A percentile compares a stretch with the other conserved stretches of the same genome.
phyloP scores from a whole-genome alignment of 1,284 basidiomycete species.

The Uromyces viciae-fabae region DNA sequence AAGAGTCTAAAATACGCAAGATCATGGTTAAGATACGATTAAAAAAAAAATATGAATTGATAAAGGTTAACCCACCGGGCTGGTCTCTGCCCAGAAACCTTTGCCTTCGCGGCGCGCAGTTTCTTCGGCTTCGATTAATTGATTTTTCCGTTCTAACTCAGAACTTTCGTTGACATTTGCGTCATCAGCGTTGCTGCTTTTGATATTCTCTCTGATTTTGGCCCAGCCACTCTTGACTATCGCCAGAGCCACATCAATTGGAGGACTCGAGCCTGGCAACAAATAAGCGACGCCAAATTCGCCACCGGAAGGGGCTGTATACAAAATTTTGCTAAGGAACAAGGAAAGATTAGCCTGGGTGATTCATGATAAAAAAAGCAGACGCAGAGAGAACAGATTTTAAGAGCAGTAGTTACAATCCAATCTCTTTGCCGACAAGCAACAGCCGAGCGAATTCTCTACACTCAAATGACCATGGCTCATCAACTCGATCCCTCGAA shows the following conservation, averaged over 20 bases:
- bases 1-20: slow-evolving; percentile 50
- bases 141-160: slow-evolving; percentile 56
- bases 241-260: slow-evolving; percentile 68
- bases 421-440: slow-evolving; percentile 42
- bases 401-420: not conserved
- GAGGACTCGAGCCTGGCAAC: slow-evolving; percentile 9
- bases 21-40: too few relatives aligned
- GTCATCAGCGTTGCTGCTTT: slow-evolving; percentile 63
- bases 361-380: not conserved
- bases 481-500: slow-evolving; percentile 38
- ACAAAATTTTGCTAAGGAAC: slow-evolving; percentile 20
- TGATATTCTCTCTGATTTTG: slow-evolving; percentile 75
- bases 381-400: not conserved
- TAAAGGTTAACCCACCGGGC: slow-evolving; percentile 53
- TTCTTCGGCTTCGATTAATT: slow-evolving; percentile 62
- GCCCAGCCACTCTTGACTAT: slow-evolving; percentile 83
- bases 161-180: slow-evolving; percentile 48
- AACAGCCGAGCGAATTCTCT: slow-evolving; percentile 38
- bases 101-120: slow-evolving; percentile 74
- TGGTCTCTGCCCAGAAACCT: slow-evolving; percentile 77
- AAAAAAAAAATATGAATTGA: slow-evolving; percentile 60
- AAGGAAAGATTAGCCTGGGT: not conserved
- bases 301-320: slow-evolving; percentile 41
- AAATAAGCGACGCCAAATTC: slow-evolving; percentile 39
- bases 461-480: slow-evolving; percentile 43